Conservation (phyloP, 345 rosid species). For the Balakata baccata region DNA sequence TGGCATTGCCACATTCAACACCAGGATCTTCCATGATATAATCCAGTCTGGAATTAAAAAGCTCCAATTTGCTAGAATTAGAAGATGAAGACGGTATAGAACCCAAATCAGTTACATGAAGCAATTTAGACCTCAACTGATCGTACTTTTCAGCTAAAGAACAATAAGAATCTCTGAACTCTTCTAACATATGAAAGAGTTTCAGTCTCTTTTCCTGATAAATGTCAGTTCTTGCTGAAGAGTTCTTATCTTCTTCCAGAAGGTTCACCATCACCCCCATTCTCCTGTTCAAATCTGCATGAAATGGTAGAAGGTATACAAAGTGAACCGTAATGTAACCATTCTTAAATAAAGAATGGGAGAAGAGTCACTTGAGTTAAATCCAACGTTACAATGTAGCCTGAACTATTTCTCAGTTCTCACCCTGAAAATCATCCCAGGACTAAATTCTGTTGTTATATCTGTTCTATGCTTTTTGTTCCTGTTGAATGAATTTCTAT, state of each 20-base stretch:
- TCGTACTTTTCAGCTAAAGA: conserved; percentile 37
- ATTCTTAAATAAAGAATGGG: not conserved
- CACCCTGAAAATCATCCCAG: no score
- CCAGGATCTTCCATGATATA: conserved; percentile 22
- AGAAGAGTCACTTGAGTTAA: not conserved
- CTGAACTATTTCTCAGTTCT: not conserved
- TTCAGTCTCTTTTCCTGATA: conserved; percentile 15
- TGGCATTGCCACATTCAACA: conserved; percentile 9
- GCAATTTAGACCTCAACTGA: conserved; percentile 30
- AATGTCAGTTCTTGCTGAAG: conserved; percentile 8
- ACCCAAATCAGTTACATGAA: not conserved
- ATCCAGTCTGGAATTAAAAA: conserved; percentile 20
- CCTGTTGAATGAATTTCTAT: not conserved
- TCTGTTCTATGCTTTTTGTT: not conserved
- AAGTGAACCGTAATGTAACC: not conserved
- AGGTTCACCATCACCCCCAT: conserved; percentile 33
- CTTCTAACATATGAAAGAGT: conserved; percentile 34
- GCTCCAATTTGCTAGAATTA: conserved; percentile 5
- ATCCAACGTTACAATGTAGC: not conserved
- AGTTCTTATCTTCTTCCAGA: conserved; percentile 17
- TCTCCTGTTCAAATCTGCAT: conserved; percentile 41
- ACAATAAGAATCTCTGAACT: conserved; percentile 30
- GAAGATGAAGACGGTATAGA: conserved; percentile 3
- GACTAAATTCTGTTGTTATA: not conserved
- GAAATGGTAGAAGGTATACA: not conserved